Evolutionary conservation across 164 flowering plant species (phyloP).

Genomic region (Taxillus chinensis): DNA sequence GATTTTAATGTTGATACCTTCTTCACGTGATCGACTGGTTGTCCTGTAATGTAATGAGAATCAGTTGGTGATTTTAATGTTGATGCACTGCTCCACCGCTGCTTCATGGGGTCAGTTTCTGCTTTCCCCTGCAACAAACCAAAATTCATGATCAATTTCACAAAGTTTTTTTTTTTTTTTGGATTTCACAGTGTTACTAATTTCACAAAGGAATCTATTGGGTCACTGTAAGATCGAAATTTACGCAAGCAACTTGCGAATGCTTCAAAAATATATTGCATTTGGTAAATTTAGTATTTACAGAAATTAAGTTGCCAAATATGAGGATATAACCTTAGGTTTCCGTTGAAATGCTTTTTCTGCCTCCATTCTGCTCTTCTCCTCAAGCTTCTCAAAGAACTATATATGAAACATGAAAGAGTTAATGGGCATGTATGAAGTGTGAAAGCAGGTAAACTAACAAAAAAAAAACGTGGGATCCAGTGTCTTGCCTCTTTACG

Average conservation of each 20-base stretch:
- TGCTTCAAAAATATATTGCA: neutral
- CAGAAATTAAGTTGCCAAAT: neutral
- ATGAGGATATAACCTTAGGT: conserved; percentile 30
- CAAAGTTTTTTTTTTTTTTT: too few relatives aligned
- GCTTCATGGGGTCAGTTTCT: conserved; percentile 16
- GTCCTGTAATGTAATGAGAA: conserved; percentile 12
- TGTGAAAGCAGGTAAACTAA: neutral
- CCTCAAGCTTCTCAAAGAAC: conserved; percentile 61
- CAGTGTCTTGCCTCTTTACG: conserved; percentile 60
- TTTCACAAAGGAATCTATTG: too few relatives aligned
- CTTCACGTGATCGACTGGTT: conserved; percentile 20
- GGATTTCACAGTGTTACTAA: too few relatives aligned
- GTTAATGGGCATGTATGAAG: neutral
- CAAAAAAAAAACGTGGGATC: conserved; percentile 3
- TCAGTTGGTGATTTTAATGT: conserved; percentile 28
- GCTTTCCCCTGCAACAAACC: conserved; percentile 32
- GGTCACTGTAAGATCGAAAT: too few relatives aligned
- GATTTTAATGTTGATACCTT: conserved; percentile 17
- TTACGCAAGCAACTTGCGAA: too few relatives aligned
- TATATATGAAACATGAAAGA: conserved; percentile 6
- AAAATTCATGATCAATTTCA: neutral
- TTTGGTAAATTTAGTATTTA: too few relatives aligned
- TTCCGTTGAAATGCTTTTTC: conserved; percentile 25
- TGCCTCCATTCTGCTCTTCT: conserved; percentile 37
- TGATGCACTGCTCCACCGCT: conserved; percentile 23